phyloP scores from a whole-genome alignment of 495 filamentous ascomycete genomes.

The Xanthoparmelia taractica region DNA sequence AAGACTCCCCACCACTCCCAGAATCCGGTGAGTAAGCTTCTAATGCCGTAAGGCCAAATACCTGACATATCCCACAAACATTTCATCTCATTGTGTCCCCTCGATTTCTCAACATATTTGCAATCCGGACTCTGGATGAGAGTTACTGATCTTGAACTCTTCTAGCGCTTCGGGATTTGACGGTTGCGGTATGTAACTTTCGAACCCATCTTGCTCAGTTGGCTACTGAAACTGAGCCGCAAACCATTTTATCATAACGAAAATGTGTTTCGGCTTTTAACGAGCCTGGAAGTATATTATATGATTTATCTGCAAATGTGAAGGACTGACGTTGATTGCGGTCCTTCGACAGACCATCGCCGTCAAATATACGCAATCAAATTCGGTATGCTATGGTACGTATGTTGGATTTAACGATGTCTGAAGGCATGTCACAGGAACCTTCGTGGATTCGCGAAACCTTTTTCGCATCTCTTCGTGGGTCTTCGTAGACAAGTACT shows the following conservation, averaged over 20 bases:
- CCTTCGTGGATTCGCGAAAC: not conserved
- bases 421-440: not conserved
- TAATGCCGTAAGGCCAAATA: not conserved
- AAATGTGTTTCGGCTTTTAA: no score
- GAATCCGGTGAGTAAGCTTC: slow-evolving; percentile 38
- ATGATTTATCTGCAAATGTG: not conserved
- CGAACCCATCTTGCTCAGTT: not conserved
- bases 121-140: no score
- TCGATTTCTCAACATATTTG: no score
- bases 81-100: not conserved
- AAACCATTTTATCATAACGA: not conserved
- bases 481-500: not conserved
- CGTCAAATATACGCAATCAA: slow-evolving; percentile 95
- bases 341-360: slow-evolving; percentile 57
- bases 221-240: not conserved
- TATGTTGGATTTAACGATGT: not conserved
- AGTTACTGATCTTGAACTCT: not conserved
- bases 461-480: not conserved
- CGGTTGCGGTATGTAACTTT: slow-evolving; percentile 52
- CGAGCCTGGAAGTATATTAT: no score
- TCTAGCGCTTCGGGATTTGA: slow-evolving; percentile 72
- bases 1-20: slow-evolving; percentile 61
- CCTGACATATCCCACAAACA: not conserved
- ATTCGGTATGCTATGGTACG: slow-evolving; percentile 80
- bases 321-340: not conserved